Percentiles rank a stretch among this genome's conserved stretches.
phyloP scores from a whole-genome alignment of 495 filamentous ascomycete species.

The Lepidopterella palustris region DNA sequence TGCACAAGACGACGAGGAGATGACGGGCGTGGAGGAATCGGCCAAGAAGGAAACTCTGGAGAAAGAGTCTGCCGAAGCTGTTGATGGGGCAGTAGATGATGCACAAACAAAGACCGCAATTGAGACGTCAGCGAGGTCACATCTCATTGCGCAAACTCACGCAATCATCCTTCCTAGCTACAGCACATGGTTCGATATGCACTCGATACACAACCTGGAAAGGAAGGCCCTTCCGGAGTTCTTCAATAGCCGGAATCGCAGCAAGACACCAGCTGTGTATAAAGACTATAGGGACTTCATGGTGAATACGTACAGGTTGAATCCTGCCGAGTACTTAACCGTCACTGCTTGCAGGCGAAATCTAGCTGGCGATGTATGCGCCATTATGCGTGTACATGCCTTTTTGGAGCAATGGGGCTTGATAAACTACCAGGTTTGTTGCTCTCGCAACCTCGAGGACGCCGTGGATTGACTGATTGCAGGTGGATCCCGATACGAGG shows the following conservation, averaged over 20 bases:
- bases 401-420: slow-evolving; percentile 99
- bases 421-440: slow-evolving; percentile 92
- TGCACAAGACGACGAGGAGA: slow-evolving; percentile 72
- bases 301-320: slow-evolving; percentile 97
- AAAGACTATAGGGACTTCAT: slow-evolving; percentile 99
- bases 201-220: slow-evolving; percentile 78
- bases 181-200: slow-evolving; percentile 98
- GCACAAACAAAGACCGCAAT: slow-evolving; percentile 61
- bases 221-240: slow-evolving; percentile 90
- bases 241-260: slow-evolving; percentile 95
- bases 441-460: slow-evolving; percentile 2
- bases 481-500: slow-evolving; percentile 93
- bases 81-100: slow-evolving; percentile 22
- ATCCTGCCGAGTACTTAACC: slow-evolving; percentile 91
- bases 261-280: slow-evolving; percentile 95
- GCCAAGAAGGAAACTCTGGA: slow-evolving; percentile 51
- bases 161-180: slow-evolving; percentile 94
- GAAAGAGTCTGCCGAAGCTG: slow-evolving; percentile 31
- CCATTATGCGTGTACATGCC: slow-evolving; percentile 96
- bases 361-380: slow-evolving; percentile 93
- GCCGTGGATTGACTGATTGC: slow-evolving; percentile 13
- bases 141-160: slow-evolving; percentile 87
- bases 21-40: slow-evolving; percentile 63
- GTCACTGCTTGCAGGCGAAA: slow-evolving; percentile 97
- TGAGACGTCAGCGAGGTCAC: slow-evolving; percentile 78